These are phyloP conservation scores for Ephemerocybe angulata DNA, from an alignment of 768 basidiomycete species.

Conservation along the genomic window DNA sequence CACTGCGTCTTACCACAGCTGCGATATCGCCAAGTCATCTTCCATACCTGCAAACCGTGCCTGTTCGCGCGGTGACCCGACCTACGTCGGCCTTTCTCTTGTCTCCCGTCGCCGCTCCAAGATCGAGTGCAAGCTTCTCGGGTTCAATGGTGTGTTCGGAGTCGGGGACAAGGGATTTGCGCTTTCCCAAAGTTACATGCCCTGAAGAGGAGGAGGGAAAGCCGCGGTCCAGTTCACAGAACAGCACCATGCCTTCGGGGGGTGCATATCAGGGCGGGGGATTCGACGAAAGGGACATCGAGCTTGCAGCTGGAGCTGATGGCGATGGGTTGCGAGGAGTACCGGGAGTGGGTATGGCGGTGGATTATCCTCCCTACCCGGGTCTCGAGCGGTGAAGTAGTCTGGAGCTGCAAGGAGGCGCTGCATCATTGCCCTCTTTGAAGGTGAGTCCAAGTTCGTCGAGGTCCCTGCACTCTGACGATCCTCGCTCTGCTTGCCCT, in stretches of 20 bases:
- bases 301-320: slow-evolving; percentile 18
- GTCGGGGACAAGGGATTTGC: slow-evolving; percentile 35
- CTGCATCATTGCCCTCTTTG: slow-evolving; percentile 6
- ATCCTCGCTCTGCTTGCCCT: background rate
- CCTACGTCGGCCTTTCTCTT: slow-evolving; percentile 57
- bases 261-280: slow-evolving; percentile 66
- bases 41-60: slow-evolving; percentile 43
- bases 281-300: slow-evolving; percentile 56
- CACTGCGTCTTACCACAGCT: slow-evolving; percentile 75
- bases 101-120: slow-evolving; percentile 42
- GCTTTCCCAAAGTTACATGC: slow-evolving; percentile 18
- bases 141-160: slow-evolving; percentile 25
- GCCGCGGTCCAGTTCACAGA: slow-evolving; percentile 55
- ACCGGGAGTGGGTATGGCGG: slow-evolving; percentile 22
- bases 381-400: background rate
- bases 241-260: slow-evolving; percentile 69
- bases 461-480: background rate
- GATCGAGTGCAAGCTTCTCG: slow-evolving; percentile 21
- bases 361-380: background rate
- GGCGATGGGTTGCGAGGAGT: slow-evolving; percentile 14
- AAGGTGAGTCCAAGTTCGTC: slow-evolving; percentile 6
- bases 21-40: slow-evolving; percentile 36
- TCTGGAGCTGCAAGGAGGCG: slow-evolving; percentile 8
- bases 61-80: slow-evolving; percentile 60
- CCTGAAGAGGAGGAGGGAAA: slow-evolving; percentile 28